Base-by-base conservation (phyloP, 139 green algal species). In the Chlamydomonas schloesseri region DNA sequence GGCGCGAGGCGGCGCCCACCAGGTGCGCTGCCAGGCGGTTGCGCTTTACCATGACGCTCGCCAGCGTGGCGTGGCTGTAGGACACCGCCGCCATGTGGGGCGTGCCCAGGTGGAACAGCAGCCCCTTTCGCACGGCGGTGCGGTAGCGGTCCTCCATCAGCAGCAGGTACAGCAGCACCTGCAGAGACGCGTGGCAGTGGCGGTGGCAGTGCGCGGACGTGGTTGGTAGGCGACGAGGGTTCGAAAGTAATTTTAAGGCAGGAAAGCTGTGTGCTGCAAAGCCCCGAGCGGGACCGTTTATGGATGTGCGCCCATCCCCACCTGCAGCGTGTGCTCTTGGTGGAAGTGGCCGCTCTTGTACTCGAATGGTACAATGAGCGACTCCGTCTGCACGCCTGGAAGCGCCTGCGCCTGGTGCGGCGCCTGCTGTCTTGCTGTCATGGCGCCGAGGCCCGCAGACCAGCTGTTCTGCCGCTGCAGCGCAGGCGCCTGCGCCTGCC, bases 321-420 rank as follows among this genome's bases (percentile, higher is more conserved):
- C 94, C 94, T 98, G 96, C 15, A 93, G 94, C 8, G 80, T 69
- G 88, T 98, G 95, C 33, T 74, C 90, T 33, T 91, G 77, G 79
- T 95, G 91, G 18, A 91, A 58, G 60, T 93, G 94, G 9, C 97
- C 97, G 28, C 94, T 98, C 92, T 99, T 99, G 90, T 98, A 95
- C 88, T 99, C 97, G 75, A 99, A 94, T 0, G 97, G 97, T n/a
- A 92, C 92, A 70, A 99, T 83, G 23, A 94, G 24, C 26, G 79
- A 31, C 62, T 71, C 62, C 34, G 28, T 46, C 46, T 75, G 55
- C 55, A 24, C 55, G 55, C 55, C 55, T 24, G 55, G 55, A 11
- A 28, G 6, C 8, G 18, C 9, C 55, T 11, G 55, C 20, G 55
- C 55, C 55, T 62, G 55, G 6, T 62, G 55, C 21, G 4, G 60